Conservation (phyloP, 345 rosid species). For the Gossypium thurberi region DNA sequence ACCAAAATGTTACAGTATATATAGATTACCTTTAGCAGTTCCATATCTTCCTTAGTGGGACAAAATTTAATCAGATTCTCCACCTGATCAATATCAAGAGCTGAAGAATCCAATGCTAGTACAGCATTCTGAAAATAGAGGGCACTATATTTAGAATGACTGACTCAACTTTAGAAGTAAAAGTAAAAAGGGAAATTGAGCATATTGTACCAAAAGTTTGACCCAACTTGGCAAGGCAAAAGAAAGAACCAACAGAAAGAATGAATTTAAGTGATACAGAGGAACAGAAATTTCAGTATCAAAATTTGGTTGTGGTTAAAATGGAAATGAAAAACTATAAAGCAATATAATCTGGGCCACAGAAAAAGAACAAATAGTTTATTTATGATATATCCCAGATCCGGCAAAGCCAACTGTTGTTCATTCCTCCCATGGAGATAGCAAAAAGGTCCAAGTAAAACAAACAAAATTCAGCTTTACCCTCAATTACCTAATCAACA, state of each 20-base stretch:
- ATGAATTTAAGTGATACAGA: neutral
- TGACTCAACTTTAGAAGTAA: neutral
- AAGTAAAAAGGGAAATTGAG: neutral
- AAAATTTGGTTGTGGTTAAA: neutral
- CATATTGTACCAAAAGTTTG: neutral
- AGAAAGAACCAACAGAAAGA: neutral
- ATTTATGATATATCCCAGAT: neutral
- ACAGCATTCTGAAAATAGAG: slow-evolving; percentile 60
- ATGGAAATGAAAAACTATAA: neutral
- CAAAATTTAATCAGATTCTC: slow-evolving; percentile 97
- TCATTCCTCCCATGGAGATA: neutral
- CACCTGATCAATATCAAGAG: slow-evolving; percentile 90
- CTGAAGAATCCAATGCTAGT: slow-evolving; percentile 82
- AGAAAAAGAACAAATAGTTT: neutral
- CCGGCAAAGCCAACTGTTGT: neutral
- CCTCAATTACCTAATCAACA: neutral
- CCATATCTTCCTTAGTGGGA: slow-evolving; percentile 98
- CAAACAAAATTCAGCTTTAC: slow-evolving; percentile 1
- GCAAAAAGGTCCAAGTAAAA: neutral
- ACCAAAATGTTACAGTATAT: slow-evolving; percentile 11
- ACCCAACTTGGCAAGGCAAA: neutral
- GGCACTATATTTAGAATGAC: slow-evolving; percentile 11
- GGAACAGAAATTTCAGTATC: neutral
- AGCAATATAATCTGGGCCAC: neutral
- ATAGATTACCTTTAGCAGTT: slow-evolving; percentile 57